Conservation (phyloP, 306 rosid species). For the Abrus precatorius region DNA sequence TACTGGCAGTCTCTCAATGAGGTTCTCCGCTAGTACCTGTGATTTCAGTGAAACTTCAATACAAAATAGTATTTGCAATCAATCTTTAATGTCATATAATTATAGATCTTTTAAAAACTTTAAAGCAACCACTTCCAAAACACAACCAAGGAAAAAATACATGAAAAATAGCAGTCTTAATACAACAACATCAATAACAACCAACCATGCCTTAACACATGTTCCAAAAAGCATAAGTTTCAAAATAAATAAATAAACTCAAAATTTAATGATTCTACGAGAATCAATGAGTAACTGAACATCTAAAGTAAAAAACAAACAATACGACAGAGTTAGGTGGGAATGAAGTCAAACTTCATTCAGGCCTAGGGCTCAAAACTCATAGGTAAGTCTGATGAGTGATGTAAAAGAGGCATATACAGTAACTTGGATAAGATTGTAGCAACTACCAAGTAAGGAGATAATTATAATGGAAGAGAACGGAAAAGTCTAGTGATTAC, state of each 20-base stretch:
- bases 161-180: conserved; percentile 24
- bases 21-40: conserved; percentile 85
- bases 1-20: conserved; percentile 83
- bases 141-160: conserved; percentile 17
- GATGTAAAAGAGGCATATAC: conserved; percentile 14
- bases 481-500: too few species aligned
- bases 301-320: background rate
- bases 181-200: too few species aligned
- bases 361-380: background rate
- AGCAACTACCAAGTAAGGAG: conserved; percentile 20
- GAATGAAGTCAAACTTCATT: conserved; percentile 29
- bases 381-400: background rate
- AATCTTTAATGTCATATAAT: conserved; percentile 12
- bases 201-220: background rate
- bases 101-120: background rate
- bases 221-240: conserved; percentile 20
- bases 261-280: conserved; percentile 7
- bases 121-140: conserved; percentile 13
- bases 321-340: background rate
- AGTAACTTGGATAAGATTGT: conserved; percentile 15
- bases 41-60: conserved; percentile 44
- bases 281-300: conserved; percentile 19
- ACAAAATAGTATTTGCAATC: conserved; percentile 15
- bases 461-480: background rate
- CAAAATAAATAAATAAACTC: conserved; percentile 11